Base-by-base conservation (phyloP, 306 rosid species). In the Quercus aquifolioides region DNA sequence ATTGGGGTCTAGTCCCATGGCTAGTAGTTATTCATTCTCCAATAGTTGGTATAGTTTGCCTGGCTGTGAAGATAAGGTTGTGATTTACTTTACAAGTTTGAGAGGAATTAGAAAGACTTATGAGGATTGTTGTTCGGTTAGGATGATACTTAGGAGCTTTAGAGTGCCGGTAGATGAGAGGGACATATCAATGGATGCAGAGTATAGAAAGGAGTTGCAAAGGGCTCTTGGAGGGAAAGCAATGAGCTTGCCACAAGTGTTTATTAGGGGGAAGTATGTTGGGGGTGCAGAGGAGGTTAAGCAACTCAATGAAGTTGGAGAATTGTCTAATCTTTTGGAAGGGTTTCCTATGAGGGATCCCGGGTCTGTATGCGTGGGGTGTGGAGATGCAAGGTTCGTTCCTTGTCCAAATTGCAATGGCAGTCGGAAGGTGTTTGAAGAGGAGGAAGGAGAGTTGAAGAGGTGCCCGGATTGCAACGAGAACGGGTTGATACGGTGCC, bases 151-250 rank as follows among this genome's bases (percentile, higher is more conserved):
- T 38, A 69, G 88, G 51, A 93, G 92, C 3, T 87, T 90, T 15
- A 77, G 94, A 78, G 94, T 93, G 30, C 64, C 89, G 2, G 83
- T 91, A 31, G 98, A 93, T 65, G 98, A 93, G 74, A 83, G 94
- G 33, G 98, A 93, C 77, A 85, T 93, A 3, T 91, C 98, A 0
- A 93, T 93, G 98, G 98, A 93, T 76, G 90, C 97, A 12, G 86
- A 86, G 2, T 90, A 88, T 35, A 82, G 85, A 73, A 87, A 87
- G 69, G 98, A 93, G 75, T 35, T 93, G 76, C 87, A 89, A 73
- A 84, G 51, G 63, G 84, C 78, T 0, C 69, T 90, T 69, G 86
- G 80, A 62, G 87, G 84, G 20, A 88, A 83, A 52, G 83, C 71
- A 7, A 69, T 87, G 78, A 84, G 68, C 4, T 71, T 93, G 81